Conservation (phyloP, 2,329 filamentous ascomycete species). For the Epichloe gansuensis region DNA sequence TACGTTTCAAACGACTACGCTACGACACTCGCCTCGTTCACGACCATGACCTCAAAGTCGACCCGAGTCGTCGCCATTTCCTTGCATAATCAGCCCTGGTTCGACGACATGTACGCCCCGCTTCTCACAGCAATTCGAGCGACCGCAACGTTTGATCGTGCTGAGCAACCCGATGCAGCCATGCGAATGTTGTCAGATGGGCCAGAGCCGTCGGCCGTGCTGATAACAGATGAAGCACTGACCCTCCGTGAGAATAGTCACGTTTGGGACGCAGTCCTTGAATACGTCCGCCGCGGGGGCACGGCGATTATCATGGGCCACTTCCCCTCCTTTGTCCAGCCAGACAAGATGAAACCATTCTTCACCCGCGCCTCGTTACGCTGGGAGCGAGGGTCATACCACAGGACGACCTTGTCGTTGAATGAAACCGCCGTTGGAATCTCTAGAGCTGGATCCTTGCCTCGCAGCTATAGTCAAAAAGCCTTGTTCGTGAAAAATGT, state of each 20-base stretch:
- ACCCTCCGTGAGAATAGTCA: neutral
- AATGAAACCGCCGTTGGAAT: slow-evolving; percentile 9
- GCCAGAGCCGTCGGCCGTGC: slow-evolving; percentile 5
- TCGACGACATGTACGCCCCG: slow-evolving; percentile 7
- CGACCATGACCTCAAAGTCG: neutral
- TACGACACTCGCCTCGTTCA: neutral
- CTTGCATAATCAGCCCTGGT: slow-evolving; percentile 3
- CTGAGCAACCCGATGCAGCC: slow-evolving; percentile 1
- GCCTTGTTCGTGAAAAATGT: slow-evolving; percentile 14
- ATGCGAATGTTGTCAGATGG: slow-evolving; percentile 4
- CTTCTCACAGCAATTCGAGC: slow-evolving; percentile 5
- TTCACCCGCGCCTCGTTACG: slow-evolving; percentile 12
- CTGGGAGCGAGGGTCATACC: slow-evolving; percentile 12
- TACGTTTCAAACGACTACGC: too few relatives aligned
- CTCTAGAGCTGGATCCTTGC: slow-evolving; percentile 7
- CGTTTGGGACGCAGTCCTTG: slow-evolving; percentile 9
- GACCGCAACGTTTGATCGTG: slow-evolving; percentile 2
- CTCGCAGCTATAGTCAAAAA: slow-evolving; percentile 15
- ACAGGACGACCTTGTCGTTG: slow-evolving; percentile 12
- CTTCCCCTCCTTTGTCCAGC: too few relatives aligned
- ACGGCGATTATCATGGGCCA: neutral
- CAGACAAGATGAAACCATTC: slow-evolving; percentile 3
- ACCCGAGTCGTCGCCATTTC: slow-evolving; percentile 4
- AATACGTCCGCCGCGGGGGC: slow-evolving; percentile 7
- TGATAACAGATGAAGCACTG: slow-evolving; percentile 9